Evolutionary conservation across 768 basidiomycete species (phyloP).

Genomic region (Sporobolomyces pararoseus): DNA sequence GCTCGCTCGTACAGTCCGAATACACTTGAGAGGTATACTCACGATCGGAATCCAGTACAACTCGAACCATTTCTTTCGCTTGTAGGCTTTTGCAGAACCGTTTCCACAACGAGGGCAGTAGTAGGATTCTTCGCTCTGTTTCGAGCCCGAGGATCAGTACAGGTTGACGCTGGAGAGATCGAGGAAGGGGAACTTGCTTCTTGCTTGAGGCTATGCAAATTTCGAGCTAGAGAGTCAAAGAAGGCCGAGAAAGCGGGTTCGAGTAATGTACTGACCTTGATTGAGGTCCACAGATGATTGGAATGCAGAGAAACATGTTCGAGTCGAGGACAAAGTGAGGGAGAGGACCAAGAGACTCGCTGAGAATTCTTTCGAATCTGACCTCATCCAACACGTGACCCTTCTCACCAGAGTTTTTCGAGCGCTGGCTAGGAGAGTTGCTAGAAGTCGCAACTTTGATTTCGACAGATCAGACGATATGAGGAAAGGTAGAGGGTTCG

Average conservation of each 20-base stretch:
- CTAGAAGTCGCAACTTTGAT: too few relatives aligned
- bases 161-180: neutral
- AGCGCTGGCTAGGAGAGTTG: too few relatives aligned
- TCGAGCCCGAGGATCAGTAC: neutral
- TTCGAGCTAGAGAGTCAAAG: neutral
- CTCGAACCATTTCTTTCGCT: conserved; percentile 15
- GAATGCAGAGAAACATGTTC: conserved; percentile 14
- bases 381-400: too few relatives aligned
- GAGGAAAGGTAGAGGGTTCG: neutral
- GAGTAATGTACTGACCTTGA: neutral
- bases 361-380: too few relatives aligned
- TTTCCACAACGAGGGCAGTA: neutral
- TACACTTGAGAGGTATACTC: neutral
- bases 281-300: conserved; percentile 10
- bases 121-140: neutral
- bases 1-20: neutral
- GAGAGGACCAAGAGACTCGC: too few relatives aligned
- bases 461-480: too few relatives aligned
- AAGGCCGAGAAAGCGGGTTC: neutral
- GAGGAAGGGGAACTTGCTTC: neutral
- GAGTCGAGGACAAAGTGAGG: too few relatives aligned
- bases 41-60: conserved; percentile 17
- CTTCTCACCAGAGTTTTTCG: too few relatives aligned
- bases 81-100: neutral
- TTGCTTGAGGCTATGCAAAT: conserved; percentile 14